phyloP scores from a whole-genome alignment of 139 green algal species.

The Ulvella scutata region DNA sequence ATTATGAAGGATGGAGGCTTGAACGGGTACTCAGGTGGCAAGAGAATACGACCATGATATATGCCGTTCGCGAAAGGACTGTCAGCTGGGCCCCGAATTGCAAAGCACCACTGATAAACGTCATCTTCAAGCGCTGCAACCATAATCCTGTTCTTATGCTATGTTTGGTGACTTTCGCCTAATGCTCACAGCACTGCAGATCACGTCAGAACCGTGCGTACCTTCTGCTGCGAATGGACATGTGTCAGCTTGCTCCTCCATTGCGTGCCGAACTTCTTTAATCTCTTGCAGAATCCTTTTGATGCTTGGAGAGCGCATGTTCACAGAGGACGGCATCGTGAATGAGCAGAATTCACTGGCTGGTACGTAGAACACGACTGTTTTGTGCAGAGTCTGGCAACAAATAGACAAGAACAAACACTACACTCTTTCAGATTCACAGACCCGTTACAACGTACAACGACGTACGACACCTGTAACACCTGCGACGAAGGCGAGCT shows the following conservation, averaged over 20 bases:
- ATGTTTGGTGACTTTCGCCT: background rate
- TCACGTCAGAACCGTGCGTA: background rate
- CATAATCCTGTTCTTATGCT: background rate
- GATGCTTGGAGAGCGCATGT: slow-evolving; percentile 63
- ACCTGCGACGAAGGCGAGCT: too few species aligned
- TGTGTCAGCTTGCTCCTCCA: background rate
- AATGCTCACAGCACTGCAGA: background rate
- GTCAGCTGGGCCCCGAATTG: slow-evolving; percentile 69
- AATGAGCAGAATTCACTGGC: too few species aligned
- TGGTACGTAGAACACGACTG: too few species aligned
- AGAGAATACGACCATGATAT: slow-evolving; percentile 92
- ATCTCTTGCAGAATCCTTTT: slow-evolving; percentile 92
- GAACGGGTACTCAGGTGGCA: slow-evolving; percentile 95
- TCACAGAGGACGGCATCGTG: slow-evolving; percentile 20
- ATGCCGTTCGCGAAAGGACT: slow-evolving; percentile 64
- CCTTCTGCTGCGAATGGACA: background rate
- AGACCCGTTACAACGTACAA: too few species aligned
- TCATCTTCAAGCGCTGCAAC: slow-evolving; percentile 47
- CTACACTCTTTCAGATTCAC: too few species aligned
- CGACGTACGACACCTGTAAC: too few species aligned
- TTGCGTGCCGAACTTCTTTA: slow-evolving; percentile 55
- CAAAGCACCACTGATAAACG: slow-evolving; percentile 99
- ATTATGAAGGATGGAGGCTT: slow-evolving; percentile 87
- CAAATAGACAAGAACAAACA: too few species aligned
- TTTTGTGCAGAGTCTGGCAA: too few species aligned